Percentiles rank a stretch among this genome's conserved stretches.
These are phyloP conservation scores for Sphaerulina vaccinii DNA, from an alignment of 2,329 filamentous ascomycete genomes.

Conservation along the genomic window DNA sequence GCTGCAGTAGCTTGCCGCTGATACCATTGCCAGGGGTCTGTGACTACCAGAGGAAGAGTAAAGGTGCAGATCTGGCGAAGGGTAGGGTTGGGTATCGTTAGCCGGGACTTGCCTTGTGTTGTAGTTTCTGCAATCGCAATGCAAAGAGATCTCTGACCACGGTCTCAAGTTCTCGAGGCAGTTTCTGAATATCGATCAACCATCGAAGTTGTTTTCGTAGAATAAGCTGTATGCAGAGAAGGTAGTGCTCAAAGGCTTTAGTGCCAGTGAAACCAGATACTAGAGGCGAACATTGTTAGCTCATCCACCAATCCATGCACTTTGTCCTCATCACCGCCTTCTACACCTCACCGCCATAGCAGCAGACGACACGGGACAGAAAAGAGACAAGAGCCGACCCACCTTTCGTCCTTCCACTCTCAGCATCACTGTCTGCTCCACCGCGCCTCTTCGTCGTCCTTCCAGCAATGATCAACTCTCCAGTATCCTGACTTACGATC, in stretches of 20 bases:
- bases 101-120: slow-evolving; percentile 37
- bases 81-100: background rate
- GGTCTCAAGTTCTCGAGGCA: slow-evolving; percentile 63
- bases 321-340: background rate
- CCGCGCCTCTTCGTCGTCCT: slow-evolving; percentile 28
- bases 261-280: slow-evolving; percentile 55
- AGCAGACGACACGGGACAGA: background rate
- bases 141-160: slow-evolving; percentile 83
- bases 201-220: slow-evolving; percentile 77
- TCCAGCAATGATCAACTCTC: slow-evolving; percentile 32
- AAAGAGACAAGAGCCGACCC: background rate
- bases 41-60: slow-evolving; percentile 1
- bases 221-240: slow-evolving; percentile 81
- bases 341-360: too few species aligned
- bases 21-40: background rate
- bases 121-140: slow-evolving; percentile 63
- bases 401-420: slow-evolving; percentile 27
- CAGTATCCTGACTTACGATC: slow-evolving; percentile 36
- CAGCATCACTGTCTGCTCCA: slow-evolving; percentile 33
- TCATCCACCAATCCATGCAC: background rate
- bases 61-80: background rate
- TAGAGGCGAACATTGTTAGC: slow-evolving; percentile 1
- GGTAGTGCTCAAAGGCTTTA: slow-evolving; percentile 71
- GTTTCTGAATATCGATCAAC: slow-evolving; percentile 64
- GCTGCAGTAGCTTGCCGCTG: background rate